These are phyloP conservation scores for Petunia axillaris DNA, from an alignment of 257 asterid species.

Conservation along the genomic window DNA sequence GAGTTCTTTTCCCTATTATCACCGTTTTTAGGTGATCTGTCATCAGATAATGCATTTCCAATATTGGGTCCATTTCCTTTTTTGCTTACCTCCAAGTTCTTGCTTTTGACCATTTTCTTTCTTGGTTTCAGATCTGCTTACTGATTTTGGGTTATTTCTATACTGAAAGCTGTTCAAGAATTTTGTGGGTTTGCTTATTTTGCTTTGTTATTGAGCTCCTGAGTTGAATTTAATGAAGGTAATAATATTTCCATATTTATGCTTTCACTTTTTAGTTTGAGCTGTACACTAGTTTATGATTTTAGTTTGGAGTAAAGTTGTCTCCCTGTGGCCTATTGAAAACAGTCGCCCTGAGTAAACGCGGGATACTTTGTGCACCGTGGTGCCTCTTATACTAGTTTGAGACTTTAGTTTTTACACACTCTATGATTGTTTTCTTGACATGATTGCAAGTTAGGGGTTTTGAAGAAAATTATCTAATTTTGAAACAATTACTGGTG, in stretches of 20 bases:
- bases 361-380: no score
- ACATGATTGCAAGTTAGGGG: neutral
- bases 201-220: neutral
- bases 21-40: constrained; percentile 1
- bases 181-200: constrained; percentile 30
- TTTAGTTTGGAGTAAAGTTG: neutral
- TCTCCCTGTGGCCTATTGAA: no score
- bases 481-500: constrained; percentile 8
- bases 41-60: constrained; percentile 3
- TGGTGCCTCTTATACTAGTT: no score
- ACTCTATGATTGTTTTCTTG: neutral
- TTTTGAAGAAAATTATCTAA: neutral
- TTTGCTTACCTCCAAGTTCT: neutral
- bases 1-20: neutral
- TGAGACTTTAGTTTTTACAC: no score
- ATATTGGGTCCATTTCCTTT: neutral
- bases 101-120: constrained; percentile 25
- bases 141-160: constrained; percentile 16
- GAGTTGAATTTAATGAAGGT: constrained; percentile 42
- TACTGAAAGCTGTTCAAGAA: neutral
- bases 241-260: constrained; percentile 24
- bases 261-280: constrained; percentile 28
- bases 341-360: no score
- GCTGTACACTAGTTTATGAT: neutral
- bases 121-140: constrained; percentile 54